These are phyloP conservation scores for Oxalis stricta DNA, from an alignment of 441 rosid genomes.

Conservation along the genomic window DNA sequence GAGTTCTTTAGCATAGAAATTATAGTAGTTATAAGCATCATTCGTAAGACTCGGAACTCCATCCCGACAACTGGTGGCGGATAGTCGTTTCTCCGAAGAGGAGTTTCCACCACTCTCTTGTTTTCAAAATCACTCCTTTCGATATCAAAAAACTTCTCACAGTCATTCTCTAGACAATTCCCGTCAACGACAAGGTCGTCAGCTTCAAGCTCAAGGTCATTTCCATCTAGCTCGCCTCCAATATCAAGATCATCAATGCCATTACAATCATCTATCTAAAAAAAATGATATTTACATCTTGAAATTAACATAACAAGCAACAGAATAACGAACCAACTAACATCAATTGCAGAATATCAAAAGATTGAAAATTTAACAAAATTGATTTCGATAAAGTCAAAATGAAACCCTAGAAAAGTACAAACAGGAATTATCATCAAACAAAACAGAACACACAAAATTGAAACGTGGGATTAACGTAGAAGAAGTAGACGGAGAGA, in stretches of 20 bases:
- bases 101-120: constrained; percentile 11
- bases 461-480: neutral
- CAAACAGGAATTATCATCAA: constrained; percentile 1
- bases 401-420: constrained; percentile 4
- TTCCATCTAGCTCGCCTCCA: constrained; percentile 18
- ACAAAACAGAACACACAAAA: neutral
- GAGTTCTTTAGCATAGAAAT: constrained; percentile 57
- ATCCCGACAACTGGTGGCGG: constrained; percentile 48
- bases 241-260: constrained; percentile 23
- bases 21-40: constrained; percentile 78
- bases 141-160: constrained; percentile 15
- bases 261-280: constrained; percentile 38
- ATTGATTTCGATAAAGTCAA: neutral
- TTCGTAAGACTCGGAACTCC: constrained; percentile 81
- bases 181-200: constrained; percentile 19
- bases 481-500: neutral
- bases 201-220: constrained; percentile 26
- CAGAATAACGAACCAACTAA: neutral
- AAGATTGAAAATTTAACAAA: too few relatives aligned
- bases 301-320: too few relatives aligned
- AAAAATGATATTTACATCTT: too few relatives aligned
- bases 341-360: too few relatives aligned
- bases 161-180: constrained; percentile 21
- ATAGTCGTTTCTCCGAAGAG: constrained; percentile 26
- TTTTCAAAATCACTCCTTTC: constrained; percentile 30